These are phyloP conservation scores for Zostera marina DNA, from an alignment of 116 monocot genomes.

Conservation along the genomic window DNA sequence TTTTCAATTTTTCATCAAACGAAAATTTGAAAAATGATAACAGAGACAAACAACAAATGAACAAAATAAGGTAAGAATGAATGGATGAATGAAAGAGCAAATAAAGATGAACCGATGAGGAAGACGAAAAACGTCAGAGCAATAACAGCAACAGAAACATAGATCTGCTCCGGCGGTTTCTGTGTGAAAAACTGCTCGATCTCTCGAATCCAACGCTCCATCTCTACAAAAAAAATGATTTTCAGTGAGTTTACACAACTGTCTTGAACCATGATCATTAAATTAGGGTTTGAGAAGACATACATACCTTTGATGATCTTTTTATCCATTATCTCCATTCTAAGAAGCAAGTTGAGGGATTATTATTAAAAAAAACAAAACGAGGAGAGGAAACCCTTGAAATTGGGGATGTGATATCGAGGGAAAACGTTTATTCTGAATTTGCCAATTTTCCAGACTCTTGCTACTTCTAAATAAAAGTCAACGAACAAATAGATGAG, in stretches of 20 bases:
- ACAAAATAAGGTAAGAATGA: neutral
- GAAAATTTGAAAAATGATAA: too few species aligned
- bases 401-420: too few species aligned
- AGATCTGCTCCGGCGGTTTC: conserved; percentile 36
- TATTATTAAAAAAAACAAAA: too few species aligned
- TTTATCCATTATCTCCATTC: neutral
- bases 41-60: too few species aligned
- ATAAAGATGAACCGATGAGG: conserved; percentile 15
- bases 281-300: neutral
- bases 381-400: neutral
- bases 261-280: neutral
- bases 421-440: too few species aligned
- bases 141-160: conserved; percentile 18
- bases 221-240: neutral
- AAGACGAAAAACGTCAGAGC: conserved; percentile 16
- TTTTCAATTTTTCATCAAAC: too few species aligned
- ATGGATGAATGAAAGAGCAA: neutral
- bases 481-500: too few species aligned
- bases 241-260: neutral
- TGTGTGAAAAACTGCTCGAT: conserved; percentile 28
- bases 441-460: too few species aligned
- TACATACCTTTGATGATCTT: neutral
- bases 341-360: too few species aligned
- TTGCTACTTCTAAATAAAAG: too few species aligned
- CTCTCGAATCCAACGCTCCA: conserved; percentile 8